These are phyloP conservation scores for Psilocybe sp. DNA, from an alignment of 768 basidiomycete genomes.

Conservation along the genomic window DNA sequence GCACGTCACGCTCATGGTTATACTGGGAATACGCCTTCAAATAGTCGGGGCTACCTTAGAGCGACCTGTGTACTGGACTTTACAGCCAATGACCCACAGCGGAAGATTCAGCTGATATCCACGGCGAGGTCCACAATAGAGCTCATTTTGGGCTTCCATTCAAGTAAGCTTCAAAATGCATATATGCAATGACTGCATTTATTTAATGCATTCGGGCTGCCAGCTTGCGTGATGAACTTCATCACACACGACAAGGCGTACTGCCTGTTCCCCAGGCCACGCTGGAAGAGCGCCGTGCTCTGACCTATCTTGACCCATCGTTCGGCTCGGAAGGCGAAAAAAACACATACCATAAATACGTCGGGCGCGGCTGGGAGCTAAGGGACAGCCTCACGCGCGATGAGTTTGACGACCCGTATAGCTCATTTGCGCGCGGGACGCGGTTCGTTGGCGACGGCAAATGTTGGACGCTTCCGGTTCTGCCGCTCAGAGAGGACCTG, in stretches of 20 bases:
- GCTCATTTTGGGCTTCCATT: conserved; percentile 44
- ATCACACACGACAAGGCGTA: conserved; percentile 39
- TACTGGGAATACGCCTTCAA: neutral
- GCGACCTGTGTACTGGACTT: conserved; percentile 32
- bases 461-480: conserved; percentile 28
- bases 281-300: conserved; percentile 21
- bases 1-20: neutral
- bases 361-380: conserved; percentile 32
- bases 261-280: conserved; percentile 37
- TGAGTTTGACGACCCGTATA: conserved; percentile 8
- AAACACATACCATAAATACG: conserved; percentile 28
- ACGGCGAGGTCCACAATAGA: conserved; percentile 28
- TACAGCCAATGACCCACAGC: conserved; percentile 14
- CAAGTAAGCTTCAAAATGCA: conserved; percentile 30
- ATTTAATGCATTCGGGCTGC: neutral
- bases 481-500: conserved; percentile 3
- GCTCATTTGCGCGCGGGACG: conserved; percentile 15
- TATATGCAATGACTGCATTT: neutral
- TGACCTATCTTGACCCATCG: neutral
- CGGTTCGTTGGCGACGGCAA: conserved; percentile 29
- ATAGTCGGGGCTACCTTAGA: conserved; percentile 15
- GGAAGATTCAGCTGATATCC: conserved; percentile 41
- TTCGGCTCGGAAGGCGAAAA: neutral
- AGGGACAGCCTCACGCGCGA: neutral
- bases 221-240: conserved; percentile 27